Evolutionary conservation across 1,284 basidiomycete species (phyloP), one percentile per base, ranked within the genome.

Genomic region (Cutaneotrichosporon curvatum): DNA sequence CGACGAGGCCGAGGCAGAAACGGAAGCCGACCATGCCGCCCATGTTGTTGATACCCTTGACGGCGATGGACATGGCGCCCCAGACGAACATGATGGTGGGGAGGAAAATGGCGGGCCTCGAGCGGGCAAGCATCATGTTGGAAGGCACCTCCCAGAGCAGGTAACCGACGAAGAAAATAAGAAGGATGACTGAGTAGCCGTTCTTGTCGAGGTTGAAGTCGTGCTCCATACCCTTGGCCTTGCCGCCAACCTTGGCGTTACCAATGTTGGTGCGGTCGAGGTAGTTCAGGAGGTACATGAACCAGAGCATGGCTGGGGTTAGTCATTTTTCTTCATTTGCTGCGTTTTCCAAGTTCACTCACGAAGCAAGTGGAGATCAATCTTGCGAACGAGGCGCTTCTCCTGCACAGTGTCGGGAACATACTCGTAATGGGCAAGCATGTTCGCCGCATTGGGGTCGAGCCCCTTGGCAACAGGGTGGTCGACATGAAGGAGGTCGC

Each of bases 101-200:
- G 12, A 63, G 51, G 48, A 54, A 63, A 40, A 61, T 35, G 18
- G 42, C 39, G 19, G 47, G 47, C 7, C 25, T 32, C 7, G 42
- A 44, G 25, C 47, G 47, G 31, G 47, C n/a, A 16, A 48, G 50
- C 40, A 57, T 61, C 57, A 73, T 63, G 60, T 73, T 73, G 31
- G 59, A 63, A 0, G 72, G 71, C 1, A 73, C 67, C 48, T 73
- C 70, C 23, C 36, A 71, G 2, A 73, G 54, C n/a, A 50, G 37
- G 43, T 50, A 50, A 12, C 51, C 65, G 37, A 69, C 62, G 38
- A 39, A 71, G 57, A 71, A 71, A 51, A 71, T 68, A 14, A 63
- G 71, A 10, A 72, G 58, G 14, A 68, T 28, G 18, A 45, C 35
- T 21, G 43, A 39, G 37, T 45, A 34, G 9, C 22, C 37, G 12